Conservation (phyloP, 108 stramenopile species). For the Epithemia pelagica region DNA sequence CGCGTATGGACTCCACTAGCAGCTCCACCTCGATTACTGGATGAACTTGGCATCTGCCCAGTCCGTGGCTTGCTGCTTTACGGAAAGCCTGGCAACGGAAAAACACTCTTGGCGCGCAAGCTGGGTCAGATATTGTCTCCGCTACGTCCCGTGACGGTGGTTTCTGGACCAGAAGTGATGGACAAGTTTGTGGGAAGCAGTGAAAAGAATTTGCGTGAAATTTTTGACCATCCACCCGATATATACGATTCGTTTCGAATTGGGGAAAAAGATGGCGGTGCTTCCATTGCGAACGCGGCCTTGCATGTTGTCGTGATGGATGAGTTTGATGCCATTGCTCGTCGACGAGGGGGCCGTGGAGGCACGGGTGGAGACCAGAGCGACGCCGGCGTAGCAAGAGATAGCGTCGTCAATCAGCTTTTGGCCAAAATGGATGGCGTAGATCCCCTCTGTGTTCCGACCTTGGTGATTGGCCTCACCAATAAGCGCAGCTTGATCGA, state of each 20-base stretch:
- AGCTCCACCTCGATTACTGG: constrained; percentile 66
- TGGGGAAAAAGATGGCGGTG: constrained; percentile 48
- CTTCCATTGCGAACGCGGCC: constrained; percentile 32
- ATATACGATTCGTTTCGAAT: constrained; percentile 56
- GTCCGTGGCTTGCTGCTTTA: constrained; percentile 73
- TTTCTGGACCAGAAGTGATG: constrained; percentile 76
- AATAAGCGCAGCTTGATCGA: constrained; percentile 88
- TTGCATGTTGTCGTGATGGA: constrained; percentile 71
- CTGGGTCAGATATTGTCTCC: constrained; percentile 71
- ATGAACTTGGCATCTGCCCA: constrained; percentile 73
- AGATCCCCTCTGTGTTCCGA: constrained; percentile 76
- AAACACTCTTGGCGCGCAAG: constrained; percentile 65
- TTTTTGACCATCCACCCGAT: constrained; percentile 80
- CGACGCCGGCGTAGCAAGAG: constrained; percentile 90
- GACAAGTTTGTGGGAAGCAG: constrained; percentile 86
- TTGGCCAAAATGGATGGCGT: constrained; percentile 95
- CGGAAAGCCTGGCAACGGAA: constrained; percentile 74
- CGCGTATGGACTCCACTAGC: constrained; percentile 83
- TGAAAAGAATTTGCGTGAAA: constrained; percentile 72
- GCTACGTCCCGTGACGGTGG: constrained; percentile 72
- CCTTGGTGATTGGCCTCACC: constrained; percentile 89
- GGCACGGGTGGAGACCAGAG: constrained; percentile 72
- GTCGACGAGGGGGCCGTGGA: constrained; percentile 43
- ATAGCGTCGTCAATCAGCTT: constrained; percentile 89
- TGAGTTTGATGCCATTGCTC: constrained; percentile 92